Evolutionary conservation across 768 basidiomycete genomes (phyloP), one percentile per base, ranked within the genome.

Genomic region (Pisolithus orientalis): DNA sequence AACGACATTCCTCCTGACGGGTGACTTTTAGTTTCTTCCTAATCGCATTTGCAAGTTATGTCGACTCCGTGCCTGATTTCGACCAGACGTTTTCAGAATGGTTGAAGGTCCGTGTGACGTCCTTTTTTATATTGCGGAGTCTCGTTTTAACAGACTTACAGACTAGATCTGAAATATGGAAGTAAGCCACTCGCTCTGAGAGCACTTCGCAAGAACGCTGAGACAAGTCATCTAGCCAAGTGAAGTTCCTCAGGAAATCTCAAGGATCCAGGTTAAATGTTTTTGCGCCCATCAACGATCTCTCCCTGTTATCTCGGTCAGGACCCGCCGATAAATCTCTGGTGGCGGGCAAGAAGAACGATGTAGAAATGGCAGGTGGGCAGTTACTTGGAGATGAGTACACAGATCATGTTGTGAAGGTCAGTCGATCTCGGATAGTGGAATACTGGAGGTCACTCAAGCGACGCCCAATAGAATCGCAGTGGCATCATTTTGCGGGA

Each of bases 361-460:
- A 86, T 59, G 79, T 84, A 10, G 84, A 80, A 32, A 87, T 85
- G 53, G 71, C 80, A 21, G 92, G 92, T 9, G 92, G 90, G 0
- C 89, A 87, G 63, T 81, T 96, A 42, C 73, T 94, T 1, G 95
- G 93, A 5, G 94, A 97, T 63, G 96, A 99, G 66, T 98, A 92
- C 73, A 92, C 91, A 3, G 88, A 90, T 39, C 90, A 94, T 65
- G 92, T 98, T 43, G 83, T 99, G 31, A 87, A 87, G 77, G 90
- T 89, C 53, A 28, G 75, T 43, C 50, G 21, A 25, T 14, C 42
- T 48, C 27, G 13, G 2, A n/a, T 25, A 44, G 28, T 27, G 14
- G 16, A 31, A 40, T 48, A 43, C 13, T 27, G 44, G 28, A 17
- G 39, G 44, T 44, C 49, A 46, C 13, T 10, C 0, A 42, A 21